phyloP scores from a whole-genome alignment of 257 asterid genomes.

The Capsicum rhomboideum region DNA sequence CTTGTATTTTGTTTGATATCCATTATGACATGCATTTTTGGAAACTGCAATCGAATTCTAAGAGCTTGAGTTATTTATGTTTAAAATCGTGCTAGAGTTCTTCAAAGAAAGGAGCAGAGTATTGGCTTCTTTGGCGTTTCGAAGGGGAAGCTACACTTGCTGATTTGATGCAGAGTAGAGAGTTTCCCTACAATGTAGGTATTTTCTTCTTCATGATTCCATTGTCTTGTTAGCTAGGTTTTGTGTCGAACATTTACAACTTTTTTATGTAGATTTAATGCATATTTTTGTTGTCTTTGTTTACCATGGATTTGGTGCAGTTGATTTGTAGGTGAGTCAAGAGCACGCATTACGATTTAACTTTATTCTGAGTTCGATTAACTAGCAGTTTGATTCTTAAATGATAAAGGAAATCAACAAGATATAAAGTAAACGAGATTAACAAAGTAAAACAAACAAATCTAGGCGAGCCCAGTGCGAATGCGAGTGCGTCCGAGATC shows the following conservation, averaged over 20 bases:
- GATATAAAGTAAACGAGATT: no score
- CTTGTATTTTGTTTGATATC: conserved; percentile 4
- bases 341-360: no score
- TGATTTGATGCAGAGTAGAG: conserved; percentile 84
- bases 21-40: conserved; percentile 1
- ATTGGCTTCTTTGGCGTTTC: conserved; percentile 89
- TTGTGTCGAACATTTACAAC: not conserved
- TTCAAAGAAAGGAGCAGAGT: conserved; percentile 73
- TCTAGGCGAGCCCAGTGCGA: no score
- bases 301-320: no score
- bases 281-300: not conserved
- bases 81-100: conserved; percentile 44
- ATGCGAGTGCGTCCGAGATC: no score
- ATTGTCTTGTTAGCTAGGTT: not conserved
- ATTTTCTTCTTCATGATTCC: conserved; percentile 21
- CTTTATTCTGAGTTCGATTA: no score
- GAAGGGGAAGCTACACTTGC: conserved; percentile 95
- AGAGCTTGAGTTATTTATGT: not conserved
- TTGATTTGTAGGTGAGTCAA: no score
- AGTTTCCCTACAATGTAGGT: conserved; percentile 95
- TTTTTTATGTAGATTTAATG: not conserved
- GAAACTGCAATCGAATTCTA: not conserved
- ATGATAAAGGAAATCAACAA: no score
- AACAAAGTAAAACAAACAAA: no score
- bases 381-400: no score